Percentiles rank a stretch among this genome's conserved stretches.
These are phyloP conservation scores for Mrakia blollopis DNA, from an alignment of 768 basidiomycete species.

Conservation along the genomic window DNA sequence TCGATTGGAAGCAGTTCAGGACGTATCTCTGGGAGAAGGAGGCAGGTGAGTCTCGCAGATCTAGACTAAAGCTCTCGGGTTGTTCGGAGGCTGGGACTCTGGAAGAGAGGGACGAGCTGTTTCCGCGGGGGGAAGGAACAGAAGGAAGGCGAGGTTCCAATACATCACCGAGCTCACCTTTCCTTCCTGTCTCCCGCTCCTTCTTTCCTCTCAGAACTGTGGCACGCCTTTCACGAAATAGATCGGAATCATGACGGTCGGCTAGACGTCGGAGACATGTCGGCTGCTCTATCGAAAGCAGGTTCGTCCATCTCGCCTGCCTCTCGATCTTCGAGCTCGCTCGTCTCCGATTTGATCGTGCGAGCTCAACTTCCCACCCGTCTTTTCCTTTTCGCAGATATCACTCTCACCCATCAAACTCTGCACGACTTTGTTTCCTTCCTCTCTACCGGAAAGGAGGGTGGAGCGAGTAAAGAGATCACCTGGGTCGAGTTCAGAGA, in stretches of 20 bases:
- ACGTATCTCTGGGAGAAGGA: constrained; percentile 36
- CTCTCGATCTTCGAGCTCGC: not conserved
- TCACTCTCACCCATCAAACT: constrained; percentile 63
- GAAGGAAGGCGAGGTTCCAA: not conserved
- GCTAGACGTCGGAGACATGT: not conserved
- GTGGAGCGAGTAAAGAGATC: constrained; percentile 52
- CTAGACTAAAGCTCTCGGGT: not conserved
- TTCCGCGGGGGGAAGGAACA: not conserved
- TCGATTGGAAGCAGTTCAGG: constrained; percentile 44
- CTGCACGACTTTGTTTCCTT: constrained; percentile 74
- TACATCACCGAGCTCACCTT: constrained; percentile 45
- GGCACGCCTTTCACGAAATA: constrained; percentile 17
- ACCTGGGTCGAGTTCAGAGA: constrained; percentile 82
- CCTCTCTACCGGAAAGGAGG: constrained; percentile 50
- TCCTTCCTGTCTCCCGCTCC: constrained; percentile 37
- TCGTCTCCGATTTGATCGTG: not conserved
- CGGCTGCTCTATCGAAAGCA: constrained; percentile 29
- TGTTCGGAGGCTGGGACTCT: constrained; percentile 52
- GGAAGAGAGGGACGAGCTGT: not conserved
- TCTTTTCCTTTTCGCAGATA: constrained; percentile 52
- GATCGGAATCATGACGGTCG: constrained; percentile 22
- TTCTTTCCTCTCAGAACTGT: constrained; percentile 11
- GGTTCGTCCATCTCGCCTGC: constrained; percentile 12
- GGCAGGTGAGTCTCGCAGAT: constrained; percentile 28
- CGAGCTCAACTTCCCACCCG: not conserved